A percentile compares a stretch with the other conserved stretches of the same genome.
These are phyloP conservation scores for Microcera coccophila DNA, from an alignment of 2,329 filamentous ascomycete genomes.

Conservation along the genomic window DNA sequence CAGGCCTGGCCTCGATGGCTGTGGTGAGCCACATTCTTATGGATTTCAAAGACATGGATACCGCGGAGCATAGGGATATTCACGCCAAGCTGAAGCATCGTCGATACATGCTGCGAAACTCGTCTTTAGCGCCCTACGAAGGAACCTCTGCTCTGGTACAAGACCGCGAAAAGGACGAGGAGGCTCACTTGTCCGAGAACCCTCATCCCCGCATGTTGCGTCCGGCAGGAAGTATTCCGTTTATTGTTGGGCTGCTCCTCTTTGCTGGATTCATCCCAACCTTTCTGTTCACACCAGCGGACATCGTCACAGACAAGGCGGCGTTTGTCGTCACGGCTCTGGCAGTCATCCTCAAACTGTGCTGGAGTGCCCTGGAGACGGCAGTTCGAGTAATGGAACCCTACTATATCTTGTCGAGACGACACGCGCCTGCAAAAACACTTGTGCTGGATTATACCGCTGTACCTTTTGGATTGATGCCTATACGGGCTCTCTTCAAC, in stretches of 20 bases:
- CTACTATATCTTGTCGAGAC: slow-evolving; percentile 64
- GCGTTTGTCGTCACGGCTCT: slow-evolving; percentile 64
- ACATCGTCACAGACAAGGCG: slow-evolving; percentile 55
- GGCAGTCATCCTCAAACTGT: slow-evolving; percentile 63
- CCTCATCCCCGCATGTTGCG: slow-evolving; percentile 69
- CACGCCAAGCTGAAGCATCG: slow-evolving; percentile 63
- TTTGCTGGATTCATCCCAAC: slow-evolving; percentile 57
- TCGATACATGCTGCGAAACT: slow-evolving; percentile 67
- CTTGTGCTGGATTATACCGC: slow-evolving; percentile 71
- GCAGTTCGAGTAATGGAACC: slow-evolving; percentile 71
- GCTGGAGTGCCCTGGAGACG: slow-evolving; percentile 66
- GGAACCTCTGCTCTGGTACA: slow-evolving; percentile 40
- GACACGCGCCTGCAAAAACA: slow-evolving; percentile 61
- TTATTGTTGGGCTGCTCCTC: slow-evolving; percentile 53
- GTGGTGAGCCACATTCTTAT: slow-evolving; percentile 68
- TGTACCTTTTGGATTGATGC: slow-evolving; percentile 64
- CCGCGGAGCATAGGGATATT: slow-evolving; percentile 61
- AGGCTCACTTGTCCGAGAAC: slow-evolving; percentile 52
- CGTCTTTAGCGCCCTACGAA: slow-evolving; percentile 63
- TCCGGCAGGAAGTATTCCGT: slow-evolving; percentile 55
- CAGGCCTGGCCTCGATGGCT: slow-evolving; percentile 71
- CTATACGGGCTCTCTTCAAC: slow-evolving; percentile 59
- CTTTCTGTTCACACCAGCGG: slow-evolving; percentile 57
- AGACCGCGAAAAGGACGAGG: slow-evolving; percentile 46
- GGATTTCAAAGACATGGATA: slow-evolving; percentile 70